Conservation (phyloP, 495 filamentous ascomycete species). For the Neurospora intermedia region DNA sequence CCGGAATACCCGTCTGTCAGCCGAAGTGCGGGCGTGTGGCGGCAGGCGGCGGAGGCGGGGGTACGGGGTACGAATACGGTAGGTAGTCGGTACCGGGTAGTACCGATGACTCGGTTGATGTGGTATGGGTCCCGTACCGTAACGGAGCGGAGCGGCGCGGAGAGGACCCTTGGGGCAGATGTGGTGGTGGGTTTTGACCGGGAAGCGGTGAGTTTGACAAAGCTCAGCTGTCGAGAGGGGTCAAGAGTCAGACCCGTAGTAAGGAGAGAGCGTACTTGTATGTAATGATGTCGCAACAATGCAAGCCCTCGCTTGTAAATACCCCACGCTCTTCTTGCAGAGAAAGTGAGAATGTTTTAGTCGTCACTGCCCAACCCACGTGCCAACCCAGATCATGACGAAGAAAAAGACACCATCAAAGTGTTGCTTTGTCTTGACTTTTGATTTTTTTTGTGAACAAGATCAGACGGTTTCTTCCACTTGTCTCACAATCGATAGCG, state of each 20-base stretch:
- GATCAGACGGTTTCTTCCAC: background rate
- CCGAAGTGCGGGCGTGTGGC: background rate
- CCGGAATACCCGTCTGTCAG: background rate
- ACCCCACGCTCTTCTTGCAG: background rate
- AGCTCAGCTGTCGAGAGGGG: background rate
- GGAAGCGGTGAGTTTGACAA: background rate
- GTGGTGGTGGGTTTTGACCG: background rate
- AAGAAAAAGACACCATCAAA: background rate
- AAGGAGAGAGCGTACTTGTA: background rate
- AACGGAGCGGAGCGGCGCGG: background rate
- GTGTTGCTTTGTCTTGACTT: background rate
- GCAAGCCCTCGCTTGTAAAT: background rate
- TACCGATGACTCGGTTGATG: background rate
- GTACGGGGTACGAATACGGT: background rate
- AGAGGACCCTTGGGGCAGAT: background rate
- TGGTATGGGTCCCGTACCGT: background rate
- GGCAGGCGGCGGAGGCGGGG: background rate
- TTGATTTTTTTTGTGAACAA: background rate
- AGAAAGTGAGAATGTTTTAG: background rate
- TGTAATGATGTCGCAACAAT: background rate
- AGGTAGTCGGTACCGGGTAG: background rate
- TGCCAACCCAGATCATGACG: background rate
- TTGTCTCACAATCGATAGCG: background rate
- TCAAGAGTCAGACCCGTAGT: background rate
- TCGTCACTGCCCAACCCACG: background rate